Conservation (phyloP, 495 filamentous ascomycete species). For the Penicillium chermesinum region DNA sequence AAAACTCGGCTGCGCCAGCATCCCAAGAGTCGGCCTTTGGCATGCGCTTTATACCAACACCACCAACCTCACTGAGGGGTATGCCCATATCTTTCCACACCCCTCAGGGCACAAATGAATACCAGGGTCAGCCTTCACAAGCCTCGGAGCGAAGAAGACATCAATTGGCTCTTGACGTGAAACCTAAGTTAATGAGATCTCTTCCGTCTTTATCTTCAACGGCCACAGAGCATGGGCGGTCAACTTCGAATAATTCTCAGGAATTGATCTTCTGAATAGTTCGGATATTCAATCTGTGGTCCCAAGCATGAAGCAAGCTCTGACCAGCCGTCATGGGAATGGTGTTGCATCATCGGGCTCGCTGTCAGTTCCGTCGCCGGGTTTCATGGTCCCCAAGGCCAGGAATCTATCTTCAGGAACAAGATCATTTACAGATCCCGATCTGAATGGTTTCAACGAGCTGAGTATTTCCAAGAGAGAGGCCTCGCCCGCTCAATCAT, state of each 20-base stretch:
- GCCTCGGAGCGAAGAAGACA: background rate
- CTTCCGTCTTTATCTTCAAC: conserved; percentile 7
- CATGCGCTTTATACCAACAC: conserved; percentile 15
- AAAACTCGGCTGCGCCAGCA: background rate
- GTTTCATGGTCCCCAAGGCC: conserved; percentile 26
- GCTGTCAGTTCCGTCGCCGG: conserved; percentile 8
- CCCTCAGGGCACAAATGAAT: background rate
- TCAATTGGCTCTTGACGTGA: background rate
- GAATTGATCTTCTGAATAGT: background rate
- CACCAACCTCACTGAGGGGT: conserved; percentile 5
- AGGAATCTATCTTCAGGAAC: conserved; percentile 14
- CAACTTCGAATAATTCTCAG: background rate
- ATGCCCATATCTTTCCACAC: background rate
- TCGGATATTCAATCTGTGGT: conserved; percentile 6
- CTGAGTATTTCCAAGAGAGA: conserved; percentile 31
- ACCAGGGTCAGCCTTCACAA: background rate
- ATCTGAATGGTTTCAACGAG: conserved; percentile 29
- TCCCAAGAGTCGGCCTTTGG: conserved; percentile 9
- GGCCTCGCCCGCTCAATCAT: conserved; percentile 21
- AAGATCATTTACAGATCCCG: conserved; percentile 11
- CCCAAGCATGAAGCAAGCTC: conserved; percentile 12
- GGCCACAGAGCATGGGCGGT: background rate
- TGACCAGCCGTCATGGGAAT: conserved; percentile 6
- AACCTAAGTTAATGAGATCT: conserved; percentile 8
- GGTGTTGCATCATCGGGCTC: conserved; percentile 20